phyloP scores from a whole-genome alignment of 352 stramenopile species.

The Pythium biforme region DNA sequence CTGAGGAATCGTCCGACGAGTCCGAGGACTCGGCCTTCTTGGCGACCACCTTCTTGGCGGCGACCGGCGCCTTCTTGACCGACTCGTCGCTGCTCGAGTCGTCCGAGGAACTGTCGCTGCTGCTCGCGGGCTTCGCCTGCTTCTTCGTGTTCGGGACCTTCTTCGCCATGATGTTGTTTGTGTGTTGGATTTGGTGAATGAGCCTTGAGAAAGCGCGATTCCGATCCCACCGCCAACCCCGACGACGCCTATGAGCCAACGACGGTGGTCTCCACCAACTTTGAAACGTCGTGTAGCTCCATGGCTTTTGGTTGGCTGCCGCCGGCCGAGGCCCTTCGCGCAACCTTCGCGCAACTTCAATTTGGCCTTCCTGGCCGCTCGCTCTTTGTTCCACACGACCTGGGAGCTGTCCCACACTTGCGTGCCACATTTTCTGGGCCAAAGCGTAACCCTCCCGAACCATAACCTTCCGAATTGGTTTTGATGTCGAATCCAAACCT shows the following conservation, averaged over 20 bases:
- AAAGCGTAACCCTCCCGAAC: not conserved
- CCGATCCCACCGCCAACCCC: not conserved
- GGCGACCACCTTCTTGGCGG: conserved; percentile 28
- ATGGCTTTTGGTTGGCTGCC: conserved; percentile 31
- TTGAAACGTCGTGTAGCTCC: conserved; percentile 34
- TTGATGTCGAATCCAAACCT: conserved; percentile 12
- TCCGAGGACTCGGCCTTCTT: conserved; percentile 59
- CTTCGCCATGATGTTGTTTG: conserved; percentile 36
- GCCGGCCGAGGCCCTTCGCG: conserved; percentile 26
- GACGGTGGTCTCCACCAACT: conserved; percentile 1
- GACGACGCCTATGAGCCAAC: conserved; percentile 29
- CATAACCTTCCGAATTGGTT: not conserved
- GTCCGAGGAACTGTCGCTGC: conserved; percentile 32
- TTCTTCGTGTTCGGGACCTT: conserved; percentile 40
- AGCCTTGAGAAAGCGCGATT: not conserved
- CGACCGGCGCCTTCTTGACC: conserved; percentile 37
- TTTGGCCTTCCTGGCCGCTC: not conserved
- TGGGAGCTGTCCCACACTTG: not conserved
- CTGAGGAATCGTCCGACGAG: conserved; percentile 41
- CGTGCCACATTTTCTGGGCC: conserved; percentile 5
- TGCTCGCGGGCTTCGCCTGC: conserved; percentile 35
- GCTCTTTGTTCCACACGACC: not conserved
- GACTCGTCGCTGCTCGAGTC: conserved; percentile 45
- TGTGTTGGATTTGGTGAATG: conserved; percentile 19
- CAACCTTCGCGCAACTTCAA: conserved; percentile 28